Conservation (phyloP, 306 rosid genomes). For the Rosa chinensis region DNA sequence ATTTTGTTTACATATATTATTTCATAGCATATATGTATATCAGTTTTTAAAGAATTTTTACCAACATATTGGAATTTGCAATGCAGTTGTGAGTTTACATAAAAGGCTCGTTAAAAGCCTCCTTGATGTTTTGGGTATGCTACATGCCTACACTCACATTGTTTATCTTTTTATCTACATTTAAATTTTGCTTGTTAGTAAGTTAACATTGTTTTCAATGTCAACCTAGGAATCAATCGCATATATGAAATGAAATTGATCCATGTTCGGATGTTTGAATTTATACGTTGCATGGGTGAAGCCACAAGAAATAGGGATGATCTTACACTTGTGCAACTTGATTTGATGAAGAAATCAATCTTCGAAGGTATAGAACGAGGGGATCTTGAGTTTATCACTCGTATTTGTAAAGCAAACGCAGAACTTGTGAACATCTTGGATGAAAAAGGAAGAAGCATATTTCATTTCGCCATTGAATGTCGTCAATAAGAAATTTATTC, state of each 20-base stretch:
- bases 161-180: neutral
- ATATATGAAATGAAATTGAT: neutral
- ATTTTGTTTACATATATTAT: no score
- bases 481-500: neutral
- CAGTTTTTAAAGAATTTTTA: neutral
- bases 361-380: neutral
- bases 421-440: accelerated
- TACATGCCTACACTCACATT: neutral
- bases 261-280: neutral
- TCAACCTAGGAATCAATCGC: neutral
- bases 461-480: neutral
- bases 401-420: neutral
- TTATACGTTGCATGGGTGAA: neutral
- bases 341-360: neutral
- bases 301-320: neutral
- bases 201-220: neutral
- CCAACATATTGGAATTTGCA: neutral
- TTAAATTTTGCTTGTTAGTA: neutral
- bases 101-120: neutral
- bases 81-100: neutral
- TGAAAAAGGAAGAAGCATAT: neutral
- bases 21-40: no score
- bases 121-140: neutral
- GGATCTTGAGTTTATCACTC: neutral
- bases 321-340: neutral